Conservation (phyloP, 352 stramenopile species). For the Chloridella minuta region DNA sequence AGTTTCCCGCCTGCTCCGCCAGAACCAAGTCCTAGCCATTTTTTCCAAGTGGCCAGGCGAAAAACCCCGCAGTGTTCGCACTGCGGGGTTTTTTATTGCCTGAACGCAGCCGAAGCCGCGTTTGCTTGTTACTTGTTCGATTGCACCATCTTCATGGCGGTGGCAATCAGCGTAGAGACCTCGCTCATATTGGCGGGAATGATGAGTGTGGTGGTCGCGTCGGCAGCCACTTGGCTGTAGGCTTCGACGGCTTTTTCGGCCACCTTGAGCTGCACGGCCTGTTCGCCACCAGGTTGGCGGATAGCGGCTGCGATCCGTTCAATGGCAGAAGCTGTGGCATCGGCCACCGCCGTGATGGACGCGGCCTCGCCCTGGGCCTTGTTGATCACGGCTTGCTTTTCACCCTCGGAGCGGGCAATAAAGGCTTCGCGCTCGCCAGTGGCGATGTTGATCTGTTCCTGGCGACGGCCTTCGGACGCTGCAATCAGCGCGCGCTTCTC, state of each 20-base stretch:
- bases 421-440: slow-evolving; percentile 23
- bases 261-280: slow-evolving; percentile 42
- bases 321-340: slow-evolving; percentile 40
- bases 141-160: slow-evolving; percentile 25
- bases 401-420: slow-evolving; percentile 14
- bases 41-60: no score
- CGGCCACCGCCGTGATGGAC: slow-evolving; percentile 38
- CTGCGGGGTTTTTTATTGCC: no score
- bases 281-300: slow-evolving; percentile 28
- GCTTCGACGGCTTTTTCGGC: slow-evolving; percentile 55
- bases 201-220: slow-evolving; percentile 38
- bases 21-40: no score
- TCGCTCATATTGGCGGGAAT: slow-evolving; percentile 33
- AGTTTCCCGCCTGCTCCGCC: no score
- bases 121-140: no score
- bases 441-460: slow-evolving; percentile 50
- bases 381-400: background rate
- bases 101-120: no score
- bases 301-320: slow-evolving; percentile 34
- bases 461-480: slow-evolving; percentile 44
- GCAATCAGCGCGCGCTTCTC: slow-evolving; percentile 54
- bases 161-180: slow-evolving; percentile 46
- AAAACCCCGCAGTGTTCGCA: no score
- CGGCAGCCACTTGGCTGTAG: slow-evolving; percentile 42
- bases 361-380: slow-evolving; percentile 36